Evolutionary conservation across 2,329 filamentous ascomycete genomes (phyloP), one percentile per base, ranked within the genome.

Genomic region (Esteya vermicola): DNA sequence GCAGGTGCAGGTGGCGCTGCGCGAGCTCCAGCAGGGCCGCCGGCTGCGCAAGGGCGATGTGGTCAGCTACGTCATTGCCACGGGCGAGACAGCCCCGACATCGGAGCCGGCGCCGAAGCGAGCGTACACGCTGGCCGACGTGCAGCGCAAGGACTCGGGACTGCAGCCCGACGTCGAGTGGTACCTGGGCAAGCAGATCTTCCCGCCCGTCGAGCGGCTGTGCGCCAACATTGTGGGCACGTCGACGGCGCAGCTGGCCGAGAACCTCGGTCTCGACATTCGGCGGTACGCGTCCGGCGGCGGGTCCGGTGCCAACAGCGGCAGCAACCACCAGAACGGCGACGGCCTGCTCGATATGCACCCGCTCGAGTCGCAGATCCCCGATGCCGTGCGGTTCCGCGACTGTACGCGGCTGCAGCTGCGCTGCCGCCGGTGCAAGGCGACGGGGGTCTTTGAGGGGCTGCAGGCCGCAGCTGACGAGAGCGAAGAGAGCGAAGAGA

Each of bases 181-280:
- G 74, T 98, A 98, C 58, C 75, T 98, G 30, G 81, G 85, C 65
- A 98, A 98, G 66, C 91, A 98, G 60, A 95, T 98, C 43, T 85
- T 98, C 61, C 91, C 91, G 10, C 91, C 91, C 0, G 91, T 98
- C 21, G 91, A 98, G 63, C 85, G 91, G 70, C 78, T 98, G 19
- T 98, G 91, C 57, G 91, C 89, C 45, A 94, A 93, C 44, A 95
- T 98, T 52, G 75, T 76, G 13, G 91, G 91, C 43, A 98, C 91
- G 2, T 93, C 94, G 47, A 82, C 89, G 8, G 76, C 85, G 2
- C 79, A 88, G 48, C 72, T 98, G 9, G 91, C 91, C 2, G 88
- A 95, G 56, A 93, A 91, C 56, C 75, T 98, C 13, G 91, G 91
- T 3, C 77, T 98, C 21, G 91, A 98, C 57, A 78, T 85, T 21